Conservation (phyloP, 371 early-diverging fungal genomes). For the Mucor velutinosus region DNA sequence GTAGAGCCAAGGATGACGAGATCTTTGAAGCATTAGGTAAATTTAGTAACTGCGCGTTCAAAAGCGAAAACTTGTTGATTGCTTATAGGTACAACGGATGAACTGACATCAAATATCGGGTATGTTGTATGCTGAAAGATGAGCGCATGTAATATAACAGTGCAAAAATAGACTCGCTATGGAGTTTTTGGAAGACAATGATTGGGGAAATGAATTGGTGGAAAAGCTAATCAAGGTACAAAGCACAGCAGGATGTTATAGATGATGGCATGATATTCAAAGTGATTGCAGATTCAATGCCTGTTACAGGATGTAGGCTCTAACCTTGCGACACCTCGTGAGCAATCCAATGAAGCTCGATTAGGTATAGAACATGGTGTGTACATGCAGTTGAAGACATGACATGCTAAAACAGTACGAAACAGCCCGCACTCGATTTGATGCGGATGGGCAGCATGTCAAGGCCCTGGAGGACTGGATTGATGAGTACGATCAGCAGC, state of each 20-base stretch:
- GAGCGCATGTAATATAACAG: neutral
- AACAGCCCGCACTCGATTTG: conserved; percentile 75
- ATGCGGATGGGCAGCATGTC: conserved; percentile 61
- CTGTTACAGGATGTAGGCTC: conserved; percentile 87
- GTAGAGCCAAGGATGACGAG: conserved; percentile 81
- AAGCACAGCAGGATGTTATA: neutral
- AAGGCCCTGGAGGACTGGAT: conserved; percentile 84
- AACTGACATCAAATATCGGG: conserved; percentile 53
- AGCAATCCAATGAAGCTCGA: conserved; percentile 52
- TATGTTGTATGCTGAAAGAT: conserved; percentile 8
- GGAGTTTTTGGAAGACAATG: conserved; percentile 17
- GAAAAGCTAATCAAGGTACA: conserved; percentile 11
- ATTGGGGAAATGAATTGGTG: conserved; percentile 10
- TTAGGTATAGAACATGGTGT: conserved; percentile 40
- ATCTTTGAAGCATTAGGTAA: conserved; percentile 91
- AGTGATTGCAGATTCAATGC: conserved; percentile 76
- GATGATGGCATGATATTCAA: neutral
- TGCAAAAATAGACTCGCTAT: conserved; percentile 18
- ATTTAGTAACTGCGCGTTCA: neutral
- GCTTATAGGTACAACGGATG: conserved; percentile 57
- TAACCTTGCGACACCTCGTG: conserved; percentile 90
- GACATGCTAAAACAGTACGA: neutral
- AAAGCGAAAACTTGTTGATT: neutral
- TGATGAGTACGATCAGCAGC: conserved; percentile 71
- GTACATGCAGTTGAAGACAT: neutral